Evolutionary conservation across 78 protist genomes (phyloP).

Genomic region (Planoprotostelium fungivorum): DNA sequence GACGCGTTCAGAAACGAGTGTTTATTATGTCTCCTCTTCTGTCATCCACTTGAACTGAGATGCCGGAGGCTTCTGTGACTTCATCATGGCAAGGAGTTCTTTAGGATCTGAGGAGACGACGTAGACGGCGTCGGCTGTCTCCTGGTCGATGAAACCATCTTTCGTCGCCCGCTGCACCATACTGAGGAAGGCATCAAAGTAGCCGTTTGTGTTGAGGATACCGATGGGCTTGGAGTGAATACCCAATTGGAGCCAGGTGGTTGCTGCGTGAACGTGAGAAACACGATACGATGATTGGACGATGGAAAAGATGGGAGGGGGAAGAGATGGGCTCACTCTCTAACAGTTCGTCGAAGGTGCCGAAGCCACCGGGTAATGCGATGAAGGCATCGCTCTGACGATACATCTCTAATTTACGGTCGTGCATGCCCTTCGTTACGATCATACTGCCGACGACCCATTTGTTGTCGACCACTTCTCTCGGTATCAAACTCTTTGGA

Average conservation of each 20-base stretch:
- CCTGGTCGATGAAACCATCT: slow-evolving; percentile 32
- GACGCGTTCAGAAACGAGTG: no score
- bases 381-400: slow-evolving; percentile 43
- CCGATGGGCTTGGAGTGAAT: slow-evolving; percentile 71
- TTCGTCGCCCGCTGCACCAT: slow-evolving; percentile 16
- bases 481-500: slow-evolving; percentile 40
- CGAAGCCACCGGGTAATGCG: slow-evolving; percentile 67
- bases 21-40: slow-evolving; percentile 15
- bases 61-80: slow-evolving; percentile 1
- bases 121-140: background rate
- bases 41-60: slow-evolving; percentile 25
- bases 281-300: no score
- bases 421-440: slow-evolving; percentile 39
- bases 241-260: slow-evolving; percentile 63
- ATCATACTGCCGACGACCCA: slow-evolving; percentile 16
- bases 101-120: slow-evolving; percentile 29
- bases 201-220: slow-evolving; percentile 52
- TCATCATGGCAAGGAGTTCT: slow-evolving; percentile 20
- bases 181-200: slow-evolving; percentile 28
- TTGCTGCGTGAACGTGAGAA: no score
- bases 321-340: background rate
- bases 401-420: slow-evolving; percentile 51
- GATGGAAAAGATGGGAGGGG: no score
- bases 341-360: slow-evolving; percentile 48
- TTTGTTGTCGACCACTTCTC: slow-evolving; percentile 8